Percentiles rank a stretch among this genome's conserved stretches.
Conservation (phyloP, 2,329 filamentous ascomycete genomes). For the Cercospora sp. region DNA sequence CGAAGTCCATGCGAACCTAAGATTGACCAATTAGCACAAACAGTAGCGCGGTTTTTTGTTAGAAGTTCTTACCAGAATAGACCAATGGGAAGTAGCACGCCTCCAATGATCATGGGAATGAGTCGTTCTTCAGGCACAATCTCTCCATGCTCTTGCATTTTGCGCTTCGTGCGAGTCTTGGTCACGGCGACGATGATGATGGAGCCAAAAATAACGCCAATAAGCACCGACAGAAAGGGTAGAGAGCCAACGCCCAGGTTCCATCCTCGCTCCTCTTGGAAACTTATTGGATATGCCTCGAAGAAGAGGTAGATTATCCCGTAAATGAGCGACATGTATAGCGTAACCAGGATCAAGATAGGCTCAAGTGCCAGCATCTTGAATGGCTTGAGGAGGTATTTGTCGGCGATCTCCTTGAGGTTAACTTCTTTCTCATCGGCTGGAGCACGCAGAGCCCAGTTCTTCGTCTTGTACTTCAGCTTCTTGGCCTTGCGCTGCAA, state of each 20-base stretch:
- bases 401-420: slow-evolving; percentile 50
- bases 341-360: slow-evolving; percentile 52
- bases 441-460: slow-evolving; percentile 35
- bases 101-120: slow-evolving; percentile 49
- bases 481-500: slow-evolving; percentile 52
- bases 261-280: slow-evolving; percentile 31
- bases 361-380: slow-evolving; percentile 43
- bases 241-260: slow-evolving; percentile 31
- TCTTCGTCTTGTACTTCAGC: slow-evolving; percentile 56
- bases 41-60: no score
- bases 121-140: slow-evolving; percentile 48
- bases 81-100: slow-evolving; percentile 45
- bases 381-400: slow-evolving; percentile 54
- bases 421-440: slow-evolving; percentile 48
- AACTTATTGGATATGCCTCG: slow-evolving; percentile 36
- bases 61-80: slow-evolving; percentile 43
- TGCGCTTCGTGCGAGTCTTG: slow-evolving; percentile 28
- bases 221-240: slow-evolving; percentile 31
- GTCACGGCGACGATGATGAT: slow-evolving; percentile 28
- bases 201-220: slow-evolving; percentile 31
- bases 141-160: slow-evolving; percentile 23
- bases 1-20: slow-evolving; percentile 46
- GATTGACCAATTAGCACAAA: neutral
- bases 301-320: slow-evolving; percentile 37
- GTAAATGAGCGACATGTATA: slow-evolving; percentile 39